Evolutionary conservation across 495 filamentous ascomycete species (phyloP), one percentile per base, ranked within the genome.

Genomic region (Cercophora sp.): DNA sequence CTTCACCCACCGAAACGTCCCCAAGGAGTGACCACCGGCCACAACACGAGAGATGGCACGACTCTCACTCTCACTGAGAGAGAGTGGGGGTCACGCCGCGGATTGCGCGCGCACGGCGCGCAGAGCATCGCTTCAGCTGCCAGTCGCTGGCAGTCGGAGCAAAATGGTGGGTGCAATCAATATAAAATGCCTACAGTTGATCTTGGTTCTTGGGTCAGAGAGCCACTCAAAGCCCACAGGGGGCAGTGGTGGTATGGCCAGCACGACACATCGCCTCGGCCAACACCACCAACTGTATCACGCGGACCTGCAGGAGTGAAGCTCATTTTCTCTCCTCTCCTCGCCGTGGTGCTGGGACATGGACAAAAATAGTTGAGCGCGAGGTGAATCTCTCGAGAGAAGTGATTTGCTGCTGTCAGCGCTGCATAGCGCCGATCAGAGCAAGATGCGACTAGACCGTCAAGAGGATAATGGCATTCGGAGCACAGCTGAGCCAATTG

Each of bases 161-260:
- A n/a, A n/a, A n/a, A n/a, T n/a, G n/a, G n/a, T n/a, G 26, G 19
- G 48, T 51, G 44, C 48, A 53, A 16, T 58, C 58, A 56, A 60
- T 56, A 60, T 63, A 56, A 50, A 18, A 15, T 5, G 19, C 32
- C 25, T 29, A 11, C 16, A 35, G 22, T 32, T 41, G 42, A 59
- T 54, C 59, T 64, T 58, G 56, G 57, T 65, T 58, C 41, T 52
- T 51, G 60, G 57, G 59, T 56, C 52, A 43, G 25, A 53, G 48
- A 56, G 44, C 29, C 52, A 43, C 24, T 51, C 26, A 40, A 16
- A 9, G 20, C 23, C 37, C 31, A 25, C 42, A 47, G 35, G 29
- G 35, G n/a, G 29, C 42, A 47, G 35, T 27, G 35, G n/a, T 37
- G 2, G 25, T 31, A 23, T 58, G 42, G 50, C 23, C 27, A 32